phyloP scores from a whole-genome alignment of 176 grass and related monocot genomes.

The Cocos nucifera region DNA sequence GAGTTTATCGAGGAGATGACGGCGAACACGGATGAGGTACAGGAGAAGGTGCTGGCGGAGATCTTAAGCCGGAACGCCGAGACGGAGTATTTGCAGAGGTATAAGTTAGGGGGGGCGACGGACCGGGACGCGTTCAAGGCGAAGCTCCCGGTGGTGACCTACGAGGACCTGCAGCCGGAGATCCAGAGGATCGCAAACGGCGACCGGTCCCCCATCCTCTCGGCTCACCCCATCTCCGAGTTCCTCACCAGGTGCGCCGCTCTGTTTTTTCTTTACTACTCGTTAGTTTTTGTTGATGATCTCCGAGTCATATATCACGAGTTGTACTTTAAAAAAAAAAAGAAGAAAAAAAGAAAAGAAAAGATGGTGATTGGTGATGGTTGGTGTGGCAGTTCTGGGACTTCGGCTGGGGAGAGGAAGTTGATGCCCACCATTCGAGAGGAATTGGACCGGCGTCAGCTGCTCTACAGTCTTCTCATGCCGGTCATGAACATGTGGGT shows the following conservation, averaged over 20 bases:
- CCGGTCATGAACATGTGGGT: constrained; percentile 15
- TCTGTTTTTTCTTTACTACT: no score
- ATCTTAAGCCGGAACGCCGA: constrained; percentile 5
- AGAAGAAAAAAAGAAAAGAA: no score
- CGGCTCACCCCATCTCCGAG: constrained; percentile 10
- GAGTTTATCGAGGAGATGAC: constrained; percentile 20
- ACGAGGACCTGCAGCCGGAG: constrained; percentile 13
- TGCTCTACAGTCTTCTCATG: constrained; percentile 19
- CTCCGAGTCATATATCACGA: no score
- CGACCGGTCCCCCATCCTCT: constrained; percentile 17
- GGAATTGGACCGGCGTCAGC: constrained; percentile 8
- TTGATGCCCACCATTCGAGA: constrained; percentile 12
- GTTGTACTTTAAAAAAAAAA: no score
- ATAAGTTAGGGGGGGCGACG: neutral
- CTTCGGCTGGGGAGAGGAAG: constrained; percentile 15
- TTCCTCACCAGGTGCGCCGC: constrained; percentile 8
- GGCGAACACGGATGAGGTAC: neutral
- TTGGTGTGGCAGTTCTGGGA: constrained; percentile 2
- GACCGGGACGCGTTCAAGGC: constrained; percentile 3
- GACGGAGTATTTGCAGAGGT: constrained; percentile 10
- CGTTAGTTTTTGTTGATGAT: no score
- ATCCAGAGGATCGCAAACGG: constrained; percentile 15
- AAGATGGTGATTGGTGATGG: no score
- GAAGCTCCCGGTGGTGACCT: constrained; percentile 14
- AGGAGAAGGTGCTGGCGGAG: constrained; percentile 10